Conservation (phyloP, 2,329 filamentous ascomycete species). For the Aaosphaeria pasadenensis region DNA sequence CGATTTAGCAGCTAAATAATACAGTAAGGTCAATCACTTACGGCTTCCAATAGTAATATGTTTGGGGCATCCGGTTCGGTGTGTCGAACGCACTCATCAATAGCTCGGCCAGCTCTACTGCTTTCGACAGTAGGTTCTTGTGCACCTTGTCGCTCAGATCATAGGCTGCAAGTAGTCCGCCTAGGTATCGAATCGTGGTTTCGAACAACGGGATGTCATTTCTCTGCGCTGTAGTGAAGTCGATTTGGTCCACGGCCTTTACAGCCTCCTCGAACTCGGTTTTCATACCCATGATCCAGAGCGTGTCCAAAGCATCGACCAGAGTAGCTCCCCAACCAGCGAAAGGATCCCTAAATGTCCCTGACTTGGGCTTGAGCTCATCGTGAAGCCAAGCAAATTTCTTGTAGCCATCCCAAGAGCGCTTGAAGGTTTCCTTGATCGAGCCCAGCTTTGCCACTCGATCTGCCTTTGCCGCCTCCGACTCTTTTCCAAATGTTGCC, state of each 20-base stretch:
- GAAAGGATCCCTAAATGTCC: slow-evolving; percentile 72
- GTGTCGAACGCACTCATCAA: slow-evolving; percentile 67
- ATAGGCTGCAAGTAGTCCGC: slow-evolving; percentile 67
- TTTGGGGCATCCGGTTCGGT: slow-evolving; percentile 63
- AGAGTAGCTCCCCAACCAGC: slow-evolving; percentile 88
- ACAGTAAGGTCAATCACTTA: slow-evolving; percentile 22
- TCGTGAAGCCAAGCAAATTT: slow-evolving; percentile 81
- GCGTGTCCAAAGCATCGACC: slow-evolving; percentile 70
- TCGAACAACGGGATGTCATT: slow-evolving; percentile 65
- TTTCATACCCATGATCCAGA: slow-evolving; percentile 69
- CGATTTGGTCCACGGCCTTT: slow-evolving; percentile 55
- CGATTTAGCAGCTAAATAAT: slow-evolving; percentile 1
- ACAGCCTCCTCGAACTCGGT: slow-evolving; percentile 65
- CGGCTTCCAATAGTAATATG: slow-evolving; percentile 55
- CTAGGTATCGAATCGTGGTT: slow-evolving; percentile 69
- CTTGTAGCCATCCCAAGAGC: slow-evolving; percentile 81
- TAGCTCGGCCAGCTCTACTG: slow-evolving; percentile 61
- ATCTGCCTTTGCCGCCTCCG: slow-evolving; percentile 46
- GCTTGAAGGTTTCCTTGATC: slow-evolving; percentile 72
- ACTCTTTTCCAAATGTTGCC: slow-evolving; percentile 66
- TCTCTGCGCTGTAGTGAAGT: slow-evolving; percentile 55
- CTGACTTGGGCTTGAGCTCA: slow-evolving; percentile 73
- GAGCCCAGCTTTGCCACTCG: slow-evolving; percentile 62
- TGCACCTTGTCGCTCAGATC: slow-evolving; percentile 59
- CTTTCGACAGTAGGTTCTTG: slow-evolving; percentile 57